These are phyloP conservation scores for Ganoderma lucidum DNA, from an alignment of 1,284 basidiomycete genomes.

Conservation along the genomic window DNA sequence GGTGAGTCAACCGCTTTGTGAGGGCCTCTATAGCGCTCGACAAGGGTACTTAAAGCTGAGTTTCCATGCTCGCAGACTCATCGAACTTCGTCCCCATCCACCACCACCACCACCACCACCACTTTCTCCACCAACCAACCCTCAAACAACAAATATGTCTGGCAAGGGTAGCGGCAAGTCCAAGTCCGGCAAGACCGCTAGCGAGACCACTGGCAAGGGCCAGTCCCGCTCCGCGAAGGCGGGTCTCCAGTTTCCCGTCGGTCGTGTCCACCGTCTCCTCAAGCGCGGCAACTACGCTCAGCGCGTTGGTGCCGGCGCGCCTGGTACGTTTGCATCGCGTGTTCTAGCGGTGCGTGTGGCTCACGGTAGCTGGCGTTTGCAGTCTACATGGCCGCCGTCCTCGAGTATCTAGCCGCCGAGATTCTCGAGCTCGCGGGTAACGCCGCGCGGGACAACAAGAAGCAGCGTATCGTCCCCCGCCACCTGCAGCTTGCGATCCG, in stretches of 20 bases:
- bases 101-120: not conserved
- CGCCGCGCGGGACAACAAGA: slow-evolving; percentile 83
- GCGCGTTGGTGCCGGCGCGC: slow-evolving; percentile 82
- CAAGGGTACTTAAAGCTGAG: not conserved
- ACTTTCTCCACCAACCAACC: slow-evolving; percentile 12
- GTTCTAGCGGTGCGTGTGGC: slow-evolving; percentile 29
- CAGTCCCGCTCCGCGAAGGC: slow-evolving; percentile 85
- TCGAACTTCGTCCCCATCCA: not conserved
- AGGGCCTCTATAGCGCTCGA: not conserved
- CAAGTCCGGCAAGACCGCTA: slow-evolving; percentile 67
- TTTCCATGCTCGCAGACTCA: not conserved
- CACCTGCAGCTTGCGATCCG: slow-evolving; percentile 90
- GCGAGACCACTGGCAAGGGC: slow-evolving; percentile 54
- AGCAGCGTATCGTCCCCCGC: slow-evolving; percentile 88
- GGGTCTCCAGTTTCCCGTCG: slow-evolving; percentile 88
- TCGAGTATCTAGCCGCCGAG: slow-evolving; percentile 87
- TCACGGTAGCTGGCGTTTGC: not conserved
- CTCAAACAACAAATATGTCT: slow-evolving; percentile 51
- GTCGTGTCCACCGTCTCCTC: slow-evolving; percentile 91
- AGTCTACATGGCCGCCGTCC: slow-evolving; percentile 89
- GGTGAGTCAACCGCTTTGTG: not conserved
- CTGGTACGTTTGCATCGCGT: slow-evolving; percentile 56
- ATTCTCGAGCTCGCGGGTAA: slow-evolving; percentile 90
- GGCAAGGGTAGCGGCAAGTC: slow-evolving; percentile 66
- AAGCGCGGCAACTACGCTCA: slow-evolving; percentile 91